phyloP scores from a whole-genome alignment of 192 early-diverging fungal species.

The Coemansia pectinata region DNA sequence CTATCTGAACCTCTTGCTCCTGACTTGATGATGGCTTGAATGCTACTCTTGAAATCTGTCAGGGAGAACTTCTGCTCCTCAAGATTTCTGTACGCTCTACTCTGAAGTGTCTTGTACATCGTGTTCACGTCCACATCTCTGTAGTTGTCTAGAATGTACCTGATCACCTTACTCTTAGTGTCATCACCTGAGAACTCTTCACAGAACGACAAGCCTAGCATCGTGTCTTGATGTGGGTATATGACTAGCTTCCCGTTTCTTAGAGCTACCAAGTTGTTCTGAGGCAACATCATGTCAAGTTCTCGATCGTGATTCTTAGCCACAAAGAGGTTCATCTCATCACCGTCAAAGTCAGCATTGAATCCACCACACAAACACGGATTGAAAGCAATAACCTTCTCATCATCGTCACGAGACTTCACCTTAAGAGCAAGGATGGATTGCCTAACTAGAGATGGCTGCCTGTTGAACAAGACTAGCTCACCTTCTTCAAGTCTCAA shows the following conservation, averaged over 20 bases:
- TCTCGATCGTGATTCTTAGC: neutral
- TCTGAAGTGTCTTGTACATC: slow-evolving; percentile 1
- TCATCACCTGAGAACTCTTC: neutral
- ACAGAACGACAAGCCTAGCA: neutral
- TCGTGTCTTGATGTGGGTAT: slow-evolving; percentile 11
- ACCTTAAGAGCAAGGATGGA: slow-evolving; percentile 13
- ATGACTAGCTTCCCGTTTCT: neutral
- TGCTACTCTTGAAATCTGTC: neutral
- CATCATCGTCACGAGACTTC: neutral
- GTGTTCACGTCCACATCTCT: neutral
- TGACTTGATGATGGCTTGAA: slow-evolving; percentile 5
- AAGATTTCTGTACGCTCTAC: slow-evolving; percentile 2
- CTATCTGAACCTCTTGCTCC: slow-evolving; percentile 13
- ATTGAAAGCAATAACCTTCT: slow-evolving; percentile 12
- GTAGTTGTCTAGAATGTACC: neutral
- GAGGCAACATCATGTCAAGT: slow-evolving; percentile 7
- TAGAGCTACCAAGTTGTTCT: neutral
- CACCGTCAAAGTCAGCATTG: slow-evolving; percentile 22
- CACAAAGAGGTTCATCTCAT: slow-evolving; percentile 14
- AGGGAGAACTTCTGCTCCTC: slow-evolving; percentile 3
- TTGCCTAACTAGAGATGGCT: slow-evolving; percentile 12
- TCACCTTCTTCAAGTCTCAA: neutral
- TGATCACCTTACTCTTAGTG: neutral
- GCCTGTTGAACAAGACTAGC: slow-evolving; percentile 8
- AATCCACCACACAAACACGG: slow-evolving; percentile 18